These are phyloP conservation scores for Daldinia vernicosa DNA, from an alignment of 495 filamentous ascomycete species.

Conservation along the genomic window DNA sequence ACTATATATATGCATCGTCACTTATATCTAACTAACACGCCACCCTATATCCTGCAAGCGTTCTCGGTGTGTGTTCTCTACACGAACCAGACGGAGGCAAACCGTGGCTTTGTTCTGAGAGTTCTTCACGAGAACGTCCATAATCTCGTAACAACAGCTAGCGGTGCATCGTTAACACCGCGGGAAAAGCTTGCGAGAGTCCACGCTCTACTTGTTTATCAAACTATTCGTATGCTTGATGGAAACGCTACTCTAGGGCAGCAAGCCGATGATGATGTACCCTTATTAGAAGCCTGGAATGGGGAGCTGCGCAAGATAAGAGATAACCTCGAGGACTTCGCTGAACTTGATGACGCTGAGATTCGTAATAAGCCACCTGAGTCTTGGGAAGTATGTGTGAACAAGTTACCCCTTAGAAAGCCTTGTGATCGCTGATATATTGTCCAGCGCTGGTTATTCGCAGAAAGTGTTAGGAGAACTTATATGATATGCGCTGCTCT, in stretches of 20 bases:
- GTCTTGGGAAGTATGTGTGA: conserved; percentile 42
- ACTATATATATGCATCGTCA: conserved; percentile 50
- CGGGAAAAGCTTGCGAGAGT: conserved; percentile 47
- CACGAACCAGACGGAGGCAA: conserved; percentile 44
- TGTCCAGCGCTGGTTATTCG: conserved; percentile 40
- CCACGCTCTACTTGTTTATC: conserved; percentile 49
- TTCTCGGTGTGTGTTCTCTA: conserved; percentile 48
- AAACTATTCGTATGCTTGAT: conserved; percentile 52
- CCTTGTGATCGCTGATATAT: neutral
- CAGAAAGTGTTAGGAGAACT: conserved; percentile 41
- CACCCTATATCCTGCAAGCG: conserved; percentile 44
- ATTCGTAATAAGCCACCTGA: conserved; percentile 33
- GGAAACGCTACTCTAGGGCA: conserved; percentile 48
- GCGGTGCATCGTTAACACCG: conserved; percentile 26
- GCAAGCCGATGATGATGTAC: conserved; percentile 47
- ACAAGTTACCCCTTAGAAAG: neutral
- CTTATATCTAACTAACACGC: conserved; percentile 46
- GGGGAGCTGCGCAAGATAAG: conserved; percentile 46
- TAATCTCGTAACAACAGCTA: conserved; percentile 33
- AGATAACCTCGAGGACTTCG: conserved; percentile 44
- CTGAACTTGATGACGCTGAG: conserved; percentile 17
- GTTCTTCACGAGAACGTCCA: conserved; percentile 40
- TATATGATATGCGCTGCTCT: conserved; percentile 24
- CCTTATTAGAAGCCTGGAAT: conserved; percentile 46
- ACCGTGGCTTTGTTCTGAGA: conserved; percentile 44